These are phyloP conservation scores for Metschnikowia cerradonensis DNA, from an alignment of 805 yeast genomes.

Conservation along the genomic window DNA sequence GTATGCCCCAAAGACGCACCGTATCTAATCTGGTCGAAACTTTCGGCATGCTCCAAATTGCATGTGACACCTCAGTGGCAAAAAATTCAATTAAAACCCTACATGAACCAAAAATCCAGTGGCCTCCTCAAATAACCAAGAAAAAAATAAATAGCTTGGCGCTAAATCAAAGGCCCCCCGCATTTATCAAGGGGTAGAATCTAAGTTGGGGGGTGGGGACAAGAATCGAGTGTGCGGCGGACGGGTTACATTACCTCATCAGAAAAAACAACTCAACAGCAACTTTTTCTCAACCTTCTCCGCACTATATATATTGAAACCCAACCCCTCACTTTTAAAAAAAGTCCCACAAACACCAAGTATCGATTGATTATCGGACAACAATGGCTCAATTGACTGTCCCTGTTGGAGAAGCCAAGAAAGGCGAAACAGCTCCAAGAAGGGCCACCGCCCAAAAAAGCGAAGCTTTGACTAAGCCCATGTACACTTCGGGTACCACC, in stretches of 20 bases:
- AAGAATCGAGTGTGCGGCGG: not conserved
- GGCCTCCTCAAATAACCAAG: not conserved
- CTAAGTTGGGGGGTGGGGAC: not conserved
- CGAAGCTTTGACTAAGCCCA: conserved; percentile 56
- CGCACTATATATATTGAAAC: conserved; percentile 8
- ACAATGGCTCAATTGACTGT: conserved; percentile 37
- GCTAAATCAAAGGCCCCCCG: not conserved
- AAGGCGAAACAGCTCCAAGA: conserved; percentile 82
- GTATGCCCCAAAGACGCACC: not conserved
- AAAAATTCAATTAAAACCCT: not conserved
- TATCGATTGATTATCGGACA: not conserved
- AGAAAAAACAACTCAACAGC: conserved; percentile 7
- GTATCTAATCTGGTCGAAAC: not conserved
- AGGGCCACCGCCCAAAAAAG: conserved; percentile 53
- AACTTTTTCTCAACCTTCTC: conserved; percentile 11
- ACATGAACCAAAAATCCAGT: no score
- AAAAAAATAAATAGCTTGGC: not conserved
- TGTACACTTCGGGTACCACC: conserved; percentile 58
- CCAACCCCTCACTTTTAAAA: conserved; percentile 1
- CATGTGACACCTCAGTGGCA: not conserved
- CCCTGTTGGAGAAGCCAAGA: conserved; percentile 65
- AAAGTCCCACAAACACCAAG: not conserved
- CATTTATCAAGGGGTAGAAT: not conserved
- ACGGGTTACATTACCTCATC: not conserved
- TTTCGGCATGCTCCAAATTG: not conserved